Conservation (phyloP, 2,329 filamentous ascomycete species). For the Cephalotrichum gorgonifer region DNA sequence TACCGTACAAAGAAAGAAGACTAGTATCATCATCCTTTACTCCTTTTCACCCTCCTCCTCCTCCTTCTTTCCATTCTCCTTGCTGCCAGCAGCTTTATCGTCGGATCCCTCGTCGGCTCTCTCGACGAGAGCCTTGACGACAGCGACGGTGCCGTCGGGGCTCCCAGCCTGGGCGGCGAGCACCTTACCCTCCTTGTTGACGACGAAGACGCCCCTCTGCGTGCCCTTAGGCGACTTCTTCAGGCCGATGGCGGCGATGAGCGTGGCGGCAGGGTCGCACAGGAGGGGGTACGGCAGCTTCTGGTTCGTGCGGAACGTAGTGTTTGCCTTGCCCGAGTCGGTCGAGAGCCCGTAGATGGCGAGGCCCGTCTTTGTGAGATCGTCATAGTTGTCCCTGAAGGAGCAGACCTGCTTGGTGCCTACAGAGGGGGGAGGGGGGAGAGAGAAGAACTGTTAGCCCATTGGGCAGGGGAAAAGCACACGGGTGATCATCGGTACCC, state of each 20-base stretch:
- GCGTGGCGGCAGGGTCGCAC: constrained; percentile 63
- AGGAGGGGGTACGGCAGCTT: constrained; percentile 80
- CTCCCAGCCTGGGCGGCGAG: constrained; percentile 65
- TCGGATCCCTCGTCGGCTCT: constrained; percentile 22
- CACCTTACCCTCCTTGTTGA: constrained; percentile 74
- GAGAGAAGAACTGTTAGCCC: no score
- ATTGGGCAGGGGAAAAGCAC: no score
- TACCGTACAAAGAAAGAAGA: neutral
- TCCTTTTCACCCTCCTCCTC: constrained; percentile 7
- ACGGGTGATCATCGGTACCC: no score
- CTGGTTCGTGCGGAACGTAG: constrained; percentile 85
- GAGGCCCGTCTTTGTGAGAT: constrained; percentile 68
- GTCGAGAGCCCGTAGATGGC: constrained; percentile 82
- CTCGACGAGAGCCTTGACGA: constrained; percentile 62
- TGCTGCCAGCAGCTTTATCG: constrained; percentile 3
- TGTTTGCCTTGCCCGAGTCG: constrained; percentile 86
- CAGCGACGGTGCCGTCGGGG: constrained; percentile 66
- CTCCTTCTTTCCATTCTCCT: constrained; percentile 9
- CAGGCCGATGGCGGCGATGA: constrained; percentile 81
- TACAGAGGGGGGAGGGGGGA: no score
- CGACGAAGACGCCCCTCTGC: constrained; percentile 75
- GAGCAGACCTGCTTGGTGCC: constrained; percentile 89
- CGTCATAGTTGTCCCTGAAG: constrained; percentile 76
- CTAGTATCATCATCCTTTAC: constrained; percentile 4
- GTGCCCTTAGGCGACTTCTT: constrained; percentile 78